Evolutionary conservation across 1,284 basidiomycete species (phyloP), one percentile per base, ranked within the genome.

Genomic region (Boletus albobrunnescens): DNA sequence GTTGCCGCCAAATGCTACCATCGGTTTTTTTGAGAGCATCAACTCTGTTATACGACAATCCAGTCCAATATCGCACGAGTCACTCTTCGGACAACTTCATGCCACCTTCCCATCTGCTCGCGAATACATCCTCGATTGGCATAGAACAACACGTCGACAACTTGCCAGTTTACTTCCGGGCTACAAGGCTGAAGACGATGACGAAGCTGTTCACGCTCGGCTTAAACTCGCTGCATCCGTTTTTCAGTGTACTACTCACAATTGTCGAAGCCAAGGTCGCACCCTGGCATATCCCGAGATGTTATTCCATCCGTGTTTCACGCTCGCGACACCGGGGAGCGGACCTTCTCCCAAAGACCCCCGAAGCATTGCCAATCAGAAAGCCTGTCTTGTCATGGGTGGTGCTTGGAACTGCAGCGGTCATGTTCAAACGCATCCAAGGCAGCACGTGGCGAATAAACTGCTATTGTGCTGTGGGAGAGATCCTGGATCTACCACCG

Each of bases 321-420:
- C 52, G 11, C 28, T 37, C 22, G n/a, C 51, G 16, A 37, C 38
- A 42, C 42, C 36, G 6, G 46, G 35, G 23, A 46, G 43, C 2
- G 50, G 43, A 28, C 33, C 45, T n/a, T 42, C 51, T 37, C 10
- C 38, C 13, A 66, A 41, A 40, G 62, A 67, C 36, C 58, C 64
- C 6, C 14, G 41, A 36, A 24, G 41, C 10, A 56, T 62, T 7
- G 58, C 63, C 28, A 17, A 47, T 22, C 56, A 64, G 14, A 62
- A 60, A 30, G 56, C 55, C 23, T 39, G 45, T 36, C 51, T 54
- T 36, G 28, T 41, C 27, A 60, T 67, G 50, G 67, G 58, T 4
- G 53, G 61, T 19, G 53, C 41, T 39, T 76, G 71, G 71, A 57
- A 46, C 24, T 54, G 70, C 28, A 61, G 63, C 44, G 46, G 42